Percentiles rank a stretch among this genome's conserved stretches.
phyloP scores from a whole-genome alignment of 352 stramenopile genomes.

The Phytophthora citricola region DNA sequence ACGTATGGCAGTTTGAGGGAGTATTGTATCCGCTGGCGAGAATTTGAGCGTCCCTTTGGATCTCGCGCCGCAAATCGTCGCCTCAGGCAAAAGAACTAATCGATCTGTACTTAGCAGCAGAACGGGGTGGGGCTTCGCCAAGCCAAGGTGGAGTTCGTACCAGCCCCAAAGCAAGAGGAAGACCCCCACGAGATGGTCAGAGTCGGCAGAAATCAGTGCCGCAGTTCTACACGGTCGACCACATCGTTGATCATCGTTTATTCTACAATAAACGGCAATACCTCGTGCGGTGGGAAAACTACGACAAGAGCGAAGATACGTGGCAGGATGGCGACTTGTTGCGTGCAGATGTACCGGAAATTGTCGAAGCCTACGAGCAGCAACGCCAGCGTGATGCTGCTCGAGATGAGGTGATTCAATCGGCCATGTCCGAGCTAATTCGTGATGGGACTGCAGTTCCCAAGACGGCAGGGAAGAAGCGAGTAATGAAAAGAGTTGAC shows the following conservation, averaged over 20 bases:
- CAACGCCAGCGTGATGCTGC: constrained; percentile 14
- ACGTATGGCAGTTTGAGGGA: constrained; percentile 29
- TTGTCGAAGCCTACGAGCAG: constrained; percentile 66
- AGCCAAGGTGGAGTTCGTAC: not conserved
- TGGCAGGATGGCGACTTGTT: constrained; percentile 65
- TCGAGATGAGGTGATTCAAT: constrained; percentile 15
- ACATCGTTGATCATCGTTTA: constrained; percentile 63
- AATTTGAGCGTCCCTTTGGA: constrained; percentile 36
- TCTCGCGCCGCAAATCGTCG: constrained; percentile 39
- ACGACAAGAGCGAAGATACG: constrained; percentile 68
- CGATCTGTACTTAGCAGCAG: constrained; percentile 27
- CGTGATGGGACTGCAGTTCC: constrained; percentile 5
- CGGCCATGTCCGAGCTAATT: constrained; percentile 14
- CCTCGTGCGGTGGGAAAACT: constrained; percentile 73
- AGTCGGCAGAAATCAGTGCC: not conserved
- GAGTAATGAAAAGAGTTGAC: not conserved
- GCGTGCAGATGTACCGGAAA: constrained; percentile 51
- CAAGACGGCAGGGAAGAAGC: constrained; percentile 15
- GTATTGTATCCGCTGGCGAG: constrained; percentile 49
- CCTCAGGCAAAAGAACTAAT: constrained; percentile 43
- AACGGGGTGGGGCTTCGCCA: constrained; percentile 1
- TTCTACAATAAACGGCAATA: constrained; percentile 57
- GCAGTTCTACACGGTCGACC: constrained; percentile 63
- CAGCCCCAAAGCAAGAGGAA: constrained; percentile 13
- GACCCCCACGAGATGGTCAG: constrained; percentile 14